Evolutionary conservation across 768 basidiomycete genomes (phyloP).

Genomic region (Hypholoma sublateritium): DNA sequence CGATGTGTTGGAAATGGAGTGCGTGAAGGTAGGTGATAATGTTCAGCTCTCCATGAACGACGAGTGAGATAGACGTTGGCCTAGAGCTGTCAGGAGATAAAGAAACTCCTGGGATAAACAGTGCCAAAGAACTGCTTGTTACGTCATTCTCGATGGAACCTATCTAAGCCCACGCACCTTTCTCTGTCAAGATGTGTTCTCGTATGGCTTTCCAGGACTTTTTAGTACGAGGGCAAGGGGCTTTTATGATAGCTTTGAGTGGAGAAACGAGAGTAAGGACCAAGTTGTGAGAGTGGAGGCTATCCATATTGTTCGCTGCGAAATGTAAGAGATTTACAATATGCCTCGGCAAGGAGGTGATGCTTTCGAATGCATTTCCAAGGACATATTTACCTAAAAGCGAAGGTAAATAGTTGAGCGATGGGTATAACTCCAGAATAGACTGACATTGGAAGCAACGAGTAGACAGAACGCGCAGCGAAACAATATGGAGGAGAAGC

Average conservation of each 20-base stretch:
- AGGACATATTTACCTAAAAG: not conserved
- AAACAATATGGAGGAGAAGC: not conserved
- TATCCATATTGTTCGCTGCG: not conserved
- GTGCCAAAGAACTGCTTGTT: too few relatives aligned
- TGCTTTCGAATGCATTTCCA: not conserved
- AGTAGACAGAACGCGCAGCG: not conserved
- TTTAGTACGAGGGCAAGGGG: not conserved
- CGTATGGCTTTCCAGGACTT: not conserved
- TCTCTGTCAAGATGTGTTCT: not conserved
- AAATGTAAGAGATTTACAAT: not conserved
- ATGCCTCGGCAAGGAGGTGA: not conserved
- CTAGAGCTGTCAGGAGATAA: not conserved
- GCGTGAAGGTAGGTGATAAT: not conserved
- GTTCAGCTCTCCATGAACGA: not conserved
- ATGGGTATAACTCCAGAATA: not conserved
- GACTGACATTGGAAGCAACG: not conserved
- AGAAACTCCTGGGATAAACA: not conserved
- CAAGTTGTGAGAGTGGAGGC: not conserved
- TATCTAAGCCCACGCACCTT: not conserved
- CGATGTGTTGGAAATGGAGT: not conserved
- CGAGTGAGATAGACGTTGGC: not conserved
- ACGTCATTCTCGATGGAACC: too few relatives aligned
- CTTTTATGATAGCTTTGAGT: not conserved
- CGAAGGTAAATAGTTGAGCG: not conserved
- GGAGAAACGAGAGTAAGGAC: constrained; percentile 1